These are phyloP conservation scores for Neurospora pannonica DNA, from an alignment of 495 filamentous ascomycete species.

Conservation along the genomic window DNA sequence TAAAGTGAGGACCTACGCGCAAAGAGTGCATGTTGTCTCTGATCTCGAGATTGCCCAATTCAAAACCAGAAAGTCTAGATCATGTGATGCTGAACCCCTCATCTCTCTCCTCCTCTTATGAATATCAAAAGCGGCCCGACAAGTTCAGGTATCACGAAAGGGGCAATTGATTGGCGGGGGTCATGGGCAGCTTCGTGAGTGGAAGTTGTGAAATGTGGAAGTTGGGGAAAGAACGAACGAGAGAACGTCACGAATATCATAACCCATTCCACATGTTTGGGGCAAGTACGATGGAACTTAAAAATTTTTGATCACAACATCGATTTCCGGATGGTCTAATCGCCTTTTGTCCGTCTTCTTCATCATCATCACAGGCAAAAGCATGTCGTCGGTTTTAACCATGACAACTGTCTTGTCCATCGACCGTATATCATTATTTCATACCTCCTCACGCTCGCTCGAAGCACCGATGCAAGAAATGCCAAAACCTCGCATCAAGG, in stretches of 20 bases:
- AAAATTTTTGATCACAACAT: background rate
- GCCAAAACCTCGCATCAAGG: background rate
- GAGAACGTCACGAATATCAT: background rate
- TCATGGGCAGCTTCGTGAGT: background rate
- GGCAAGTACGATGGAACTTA: background rate
- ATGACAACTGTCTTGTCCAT: background rate
- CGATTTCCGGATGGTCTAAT: background rate
- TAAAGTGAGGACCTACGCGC: no score
- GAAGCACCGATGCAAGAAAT: background rate
- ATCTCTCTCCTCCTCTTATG: background rate
- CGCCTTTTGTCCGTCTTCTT: background rate
- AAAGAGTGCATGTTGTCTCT: no score
- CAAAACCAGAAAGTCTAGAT: background rate
- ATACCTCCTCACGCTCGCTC: background rate
- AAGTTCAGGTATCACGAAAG: background rate
- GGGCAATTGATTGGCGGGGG: background rate
- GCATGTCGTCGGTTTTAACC: background rate
- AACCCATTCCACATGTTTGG: background rate
- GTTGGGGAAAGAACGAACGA: background rate
- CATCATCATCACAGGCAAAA: background rate
- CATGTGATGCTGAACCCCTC: background rate
- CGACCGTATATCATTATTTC: no score
- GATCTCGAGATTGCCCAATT: no score
- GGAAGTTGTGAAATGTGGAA: background rate
- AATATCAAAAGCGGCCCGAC: background rate